Conservation (phyloP, 495 filamentous ascomycete genomes). For the Penicillium samsonianum region DNA sequence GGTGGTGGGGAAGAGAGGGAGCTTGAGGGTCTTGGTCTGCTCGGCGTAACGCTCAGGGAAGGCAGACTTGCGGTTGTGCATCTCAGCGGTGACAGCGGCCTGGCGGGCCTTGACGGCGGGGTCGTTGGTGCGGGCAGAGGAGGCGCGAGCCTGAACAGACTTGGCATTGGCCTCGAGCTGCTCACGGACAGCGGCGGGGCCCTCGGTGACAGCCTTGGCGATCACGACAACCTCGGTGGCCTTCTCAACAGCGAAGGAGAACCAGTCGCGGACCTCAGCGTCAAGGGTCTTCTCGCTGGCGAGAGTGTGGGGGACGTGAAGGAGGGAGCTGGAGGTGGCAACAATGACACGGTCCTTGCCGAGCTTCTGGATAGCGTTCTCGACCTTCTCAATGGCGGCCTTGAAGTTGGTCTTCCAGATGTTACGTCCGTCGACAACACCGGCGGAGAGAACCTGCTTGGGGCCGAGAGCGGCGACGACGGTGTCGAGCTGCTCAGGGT, state of each 20-base stretch:
- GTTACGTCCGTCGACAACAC: slow-evolving; percentile 97
- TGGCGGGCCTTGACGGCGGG: slow-evolving; percentile 94
- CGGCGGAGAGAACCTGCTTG: slow-evolving; percentile 84
- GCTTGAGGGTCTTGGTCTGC: slow-evolving; percentile 84
- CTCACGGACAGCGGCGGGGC: slow-evolving; percentile 78
- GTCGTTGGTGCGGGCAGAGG: slow-evolving; percentile 93
- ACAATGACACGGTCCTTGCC: slow-evolving; percentile 96
- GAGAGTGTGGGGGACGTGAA: slow-evolving; percentile 97
- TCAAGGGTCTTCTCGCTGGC: slow-evolving; percentile 96
- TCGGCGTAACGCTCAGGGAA: slow-evolving; percentile 81
- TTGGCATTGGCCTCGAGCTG: slow-evolving; percentile 93
- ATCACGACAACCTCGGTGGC: slow-evolving; percentile 84
- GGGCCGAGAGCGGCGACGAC: slow-evolving; percentile 75
- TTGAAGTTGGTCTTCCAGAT: slow-evolving; percentile 99
- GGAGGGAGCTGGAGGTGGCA: slow-evolving; percentile 92
- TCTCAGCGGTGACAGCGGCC: slow-evolving; percentile 73
- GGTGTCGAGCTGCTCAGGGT: slow-evolving; percentile 91
- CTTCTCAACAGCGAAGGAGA: slow-evolving; percentile 98
- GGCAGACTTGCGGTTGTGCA: slow-evolving; percentile 88
- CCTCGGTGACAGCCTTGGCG: slow-evolving; percentile 92
- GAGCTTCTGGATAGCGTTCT: slow-evolving; percentile 87
- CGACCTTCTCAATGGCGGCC: slow-evolving; percentile 81
- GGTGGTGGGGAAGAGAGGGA: slow-evolving; percentile 97
- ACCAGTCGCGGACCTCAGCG: slow-evolving; percentile 91
- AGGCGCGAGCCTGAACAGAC: slow-evolving; percentile 82